phyloP scores from a whole-genome alignment of 768 basidiomycete genomes.

The Pleurotus tuoliensis region DNA sequence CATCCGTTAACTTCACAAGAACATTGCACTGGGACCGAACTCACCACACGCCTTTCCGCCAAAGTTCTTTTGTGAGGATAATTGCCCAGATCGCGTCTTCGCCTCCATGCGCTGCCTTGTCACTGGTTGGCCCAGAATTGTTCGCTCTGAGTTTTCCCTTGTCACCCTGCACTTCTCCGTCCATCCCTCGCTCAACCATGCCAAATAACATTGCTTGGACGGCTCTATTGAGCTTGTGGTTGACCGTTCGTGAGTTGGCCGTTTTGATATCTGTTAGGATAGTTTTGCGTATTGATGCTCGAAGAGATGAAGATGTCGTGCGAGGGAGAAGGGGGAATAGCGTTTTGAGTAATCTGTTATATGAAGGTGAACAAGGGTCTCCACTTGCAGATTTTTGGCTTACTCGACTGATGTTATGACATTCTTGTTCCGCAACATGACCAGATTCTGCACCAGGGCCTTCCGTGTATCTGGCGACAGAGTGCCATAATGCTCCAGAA shows the following conservation, averaged over 20 bases:
- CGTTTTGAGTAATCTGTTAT: slow-evolving; percentile 72
- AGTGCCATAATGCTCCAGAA: slow-evolving; percentile 74
- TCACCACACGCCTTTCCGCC: slow-evolving; percentile 89
- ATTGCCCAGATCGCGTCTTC: slow-evolving; percentile 99
- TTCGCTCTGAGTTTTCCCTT: slow-evolving; percentile 67
- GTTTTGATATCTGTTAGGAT: slow-evolving; percentile 92
- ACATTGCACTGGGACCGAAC: slow-evolving; percentile 14
- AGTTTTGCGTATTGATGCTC: slow-evolving; percentile 85
- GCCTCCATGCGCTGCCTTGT: slow-evolving; percentile 41
- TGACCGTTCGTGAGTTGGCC: slow-evolving; percentile 83
- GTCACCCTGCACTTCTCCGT: slow-evolving; percentile 74
- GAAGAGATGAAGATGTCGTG: slow-evolving; percentile 80
- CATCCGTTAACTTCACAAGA: neutral
- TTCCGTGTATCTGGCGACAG: slow-evolving; percentile 81
- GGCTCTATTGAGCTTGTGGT: slow-evolving; percentile 93
- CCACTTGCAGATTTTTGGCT: slow-evolving; percentile 22
- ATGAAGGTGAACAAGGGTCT: neutral
- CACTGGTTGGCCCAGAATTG: slow-evolving; percentile 29
- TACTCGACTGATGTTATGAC: slow-evolving; percentile 92
- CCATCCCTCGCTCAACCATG: slow-evolving; percentile 94
- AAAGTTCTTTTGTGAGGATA: slow-evolving; percentile 87
- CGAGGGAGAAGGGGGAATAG: slow-evolving; percentile 96
- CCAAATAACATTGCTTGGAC: slow-evolving; percentile 94
- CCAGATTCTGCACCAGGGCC: slow-evolving; percentile 83
- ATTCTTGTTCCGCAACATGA: slow-evolving; percentile 90